Conservation (phyloP, 2,329 filamentous ascomycete genomes). For the Colletotrichum salicis region DNA sequence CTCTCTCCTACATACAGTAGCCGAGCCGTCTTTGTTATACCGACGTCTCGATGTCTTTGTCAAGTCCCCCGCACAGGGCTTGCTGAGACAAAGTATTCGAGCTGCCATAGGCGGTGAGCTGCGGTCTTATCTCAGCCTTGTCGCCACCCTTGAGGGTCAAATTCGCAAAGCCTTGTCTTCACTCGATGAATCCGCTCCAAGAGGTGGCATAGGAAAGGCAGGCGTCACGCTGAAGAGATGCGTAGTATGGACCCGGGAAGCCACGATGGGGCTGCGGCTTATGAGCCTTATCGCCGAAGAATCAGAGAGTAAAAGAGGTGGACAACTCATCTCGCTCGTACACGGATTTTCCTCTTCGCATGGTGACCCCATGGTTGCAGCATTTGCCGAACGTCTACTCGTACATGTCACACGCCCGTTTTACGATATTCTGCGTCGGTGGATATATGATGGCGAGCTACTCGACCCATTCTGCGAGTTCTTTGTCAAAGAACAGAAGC, state of each 20-base stretch:
- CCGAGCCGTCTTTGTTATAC: constrained; percentile 94
- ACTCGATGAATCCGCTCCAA: constrained; percentile 74
- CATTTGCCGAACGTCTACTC: constrained; percentile 90
- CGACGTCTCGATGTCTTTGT: constrained; percentile 83
- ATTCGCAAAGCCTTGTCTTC: constrained; percentile 84
- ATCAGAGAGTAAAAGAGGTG: constrained; percentile 83
- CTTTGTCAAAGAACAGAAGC: constrained; percentile 87
- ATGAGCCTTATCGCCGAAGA: constrained; percentile 96
- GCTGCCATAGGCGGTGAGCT: constrained; percentile 88
- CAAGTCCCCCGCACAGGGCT: constrained; percentile 80
- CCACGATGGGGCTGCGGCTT: constrained; percentile 91
- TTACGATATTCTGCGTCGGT: constrained; percentile 93
- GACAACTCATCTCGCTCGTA: constrained; percentile 91
- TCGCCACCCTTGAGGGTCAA: constrained; percentile 92
- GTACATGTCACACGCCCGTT: constrained; percentile 91
- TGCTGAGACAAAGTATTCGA: constrained; percentile 91
- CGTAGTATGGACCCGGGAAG: constrained; percentile 96
- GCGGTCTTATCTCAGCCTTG: constrained; percentile 87
- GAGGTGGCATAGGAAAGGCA: constrained; percentile 80
- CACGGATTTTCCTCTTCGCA: constrained; percentile 94
- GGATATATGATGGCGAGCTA: constrained; percentile 98
- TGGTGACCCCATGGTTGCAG: constrained; percentile 92
- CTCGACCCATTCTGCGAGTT: constrained; percentile 97
- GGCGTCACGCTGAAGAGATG: constrained; percentile 95
- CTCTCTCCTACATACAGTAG: constrained; percentile 86